Evolutionary conservation across 352 stramenopile species (phyloP), one percentile per base, ranked within the genome.

Genomic region (Phytophthora fragariaefolia): DNA sequence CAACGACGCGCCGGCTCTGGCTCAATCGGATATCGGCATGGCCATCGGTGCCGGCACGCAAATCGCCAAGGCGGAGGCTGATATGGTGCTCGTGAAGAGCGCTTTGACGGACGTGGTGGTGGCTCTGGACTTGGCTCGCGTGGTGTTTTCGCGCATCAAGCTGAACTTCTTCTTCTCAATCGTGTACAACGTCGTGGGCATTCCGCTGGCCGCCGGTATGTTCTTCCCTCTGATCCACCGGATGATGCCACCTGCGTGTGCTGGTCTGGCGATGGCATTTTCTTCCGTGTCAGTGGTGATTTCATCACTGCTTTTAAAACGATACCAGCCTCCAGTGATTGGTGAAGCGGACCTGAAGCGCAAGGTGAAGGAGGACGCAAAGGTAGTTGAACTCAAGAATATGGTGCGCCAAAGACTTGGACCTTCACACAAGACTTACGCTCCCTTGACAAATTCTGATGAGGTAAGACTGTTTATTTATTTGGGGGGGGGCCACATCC

Each of bases 1-100:
- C 24, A 98, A 98, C 73, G 92, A 98, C 73, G 91, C 94, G 6
- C 89, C 94, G 15, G 92, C 92, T 2, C 70, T 98, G 17, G 89
- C 83, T 8, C 90, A 95, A 71, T 90, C 92, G 49, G 87, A 98
- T 62, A 95, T 97, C 74, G 93, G 92, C 76, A 97, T 98, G 77
- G 91, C 92, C 47, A 90, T 97, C 17, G 82, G 97, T 43, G 91
- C 94, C 65, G 85, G 89, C 3, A 97, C 88, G 26, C 89, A 97
- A 74, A 90, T 91, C 10, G 90, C 91, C 17, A 90, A 92, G 69
- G 93, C 94, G 63, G 92, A 90, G 17, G 87, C 89, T 13, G 89
- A 97, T 65, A 90, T 97, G 49, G 94, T 97, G 66, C 73, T 97
- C 17, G 95, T 95, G 24, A 89, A 90, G 23, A 86, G 87, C 36